Base-by-base conservation (phyloP, 345 rosid species). In the Syzygium aqueum region DNA sequence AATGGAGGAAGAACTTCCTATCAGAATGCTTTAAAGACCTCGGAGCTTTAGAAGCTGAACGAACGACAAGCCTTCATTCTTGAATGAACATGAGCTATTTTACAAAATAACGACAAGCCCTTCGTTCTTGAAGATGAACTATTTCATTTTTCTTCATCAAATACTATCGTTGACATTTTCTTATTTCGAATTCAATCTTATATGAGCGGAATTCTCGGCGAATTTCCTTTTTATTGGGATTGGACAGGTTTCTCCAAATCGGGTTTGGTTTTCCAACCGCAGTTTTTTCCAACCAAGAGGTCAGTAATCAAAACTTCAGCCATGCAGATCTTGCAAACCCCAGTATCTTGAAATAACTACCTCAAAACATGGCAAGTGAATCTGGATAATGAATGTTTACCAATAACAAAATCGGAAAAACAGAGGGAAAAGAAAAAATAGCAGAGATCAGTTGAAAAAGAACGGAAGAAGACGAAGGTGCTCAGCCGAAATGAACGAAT, bases 401-500 rank as follows among this genome's bases (percentile, higher is more conserved):
- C 10, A 15, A 37, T 7, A 11, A 30, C 43, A 21, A 30, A 67
- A 30, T 65, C 14, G 17, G 1, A 7, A 8, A 25, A 53, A 2
- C 6, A 83, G 3, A 30, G 49, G 28, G 6, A 8, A 27, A n/a
- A 28, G 1, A 54, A 49, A 22, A 6, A 63, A 3, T 13, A 28
- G 30, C 37, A 28, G 15, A 28, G 1, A 28, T 3, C 53, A 19
- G 21, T 12, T n/a, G 15, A 40, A 28, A 11, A 56, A 12, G 13
- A 7, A 7, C 30, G 78, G 40, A 15, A 65, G 82, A 87, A 51
- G 63, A 82, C n/a, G 90, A 84, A 88, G 87, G 90, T 87, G 89
- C 91, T 90, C 91, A 90, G 90, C 3, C 3, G 1, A 1, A 12
- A 9, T 22, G 84, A 83, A 67, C 65, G 90, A 88, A 90, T 88